Evolutionary conservation across 2,329 filamentous ascomycete species (phyloP).

Genomic region (Teratosphaeria viscida): DNA sequence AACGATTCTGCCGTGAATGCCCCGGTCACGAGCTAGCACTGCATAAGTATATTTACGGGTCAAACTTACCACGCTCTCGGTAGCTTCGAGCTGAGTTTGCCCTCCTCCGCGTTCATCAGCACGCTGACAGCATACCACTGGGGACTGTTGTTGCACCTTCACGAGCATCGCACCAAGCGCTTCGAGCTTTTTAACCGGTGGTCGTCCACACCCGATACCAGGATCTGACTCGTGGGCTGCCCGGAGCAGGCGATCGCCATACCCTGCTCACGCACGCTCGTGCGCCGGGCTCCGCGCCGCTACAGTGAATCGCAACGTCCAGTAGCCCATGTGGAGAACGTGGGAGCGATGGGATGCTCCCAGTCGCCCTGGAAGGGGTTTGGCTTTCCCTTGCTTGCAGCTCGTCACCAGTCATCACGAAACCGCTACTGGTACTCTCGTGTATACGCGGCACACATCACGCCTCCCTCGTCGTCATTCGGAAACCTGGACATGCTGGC

Average conservation of each 20-base stretch:
- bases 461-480: constrained; percentile 7
- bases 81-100: not conserved
- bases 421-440: not conserved
- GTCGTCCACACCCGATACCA: not conserved
- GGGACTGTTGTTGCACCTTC: not conserved
- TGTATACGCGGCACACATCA: not conserved
- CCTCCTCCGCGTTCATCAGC: not conserved
- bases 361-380: not conserved
- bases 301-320: not conserved
- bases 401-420: not conserved
- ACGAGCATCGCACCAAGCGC: not conserved
- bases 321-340: not conserved
- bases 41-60: not conserved
- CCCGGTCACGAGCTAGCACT: not conserved
- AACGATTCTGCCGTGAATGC: not conserved
- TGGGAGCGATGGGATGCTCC: not conserved
- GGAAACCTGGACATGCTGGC: constrained; percentile 3
- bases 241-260: not conserved
- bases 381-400: not conserved
- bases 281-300: not conserved
- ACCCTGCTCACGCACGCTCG: not conserved
- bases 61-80: not conserved
- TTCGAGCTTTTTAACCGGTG: not conserved
- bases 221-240: not conserved
- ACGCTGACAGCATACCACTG: not conserved